phyloP scores from a whole-genome alignment of 164 flowering plant species.

The Aristolochia contorta region DNA sequence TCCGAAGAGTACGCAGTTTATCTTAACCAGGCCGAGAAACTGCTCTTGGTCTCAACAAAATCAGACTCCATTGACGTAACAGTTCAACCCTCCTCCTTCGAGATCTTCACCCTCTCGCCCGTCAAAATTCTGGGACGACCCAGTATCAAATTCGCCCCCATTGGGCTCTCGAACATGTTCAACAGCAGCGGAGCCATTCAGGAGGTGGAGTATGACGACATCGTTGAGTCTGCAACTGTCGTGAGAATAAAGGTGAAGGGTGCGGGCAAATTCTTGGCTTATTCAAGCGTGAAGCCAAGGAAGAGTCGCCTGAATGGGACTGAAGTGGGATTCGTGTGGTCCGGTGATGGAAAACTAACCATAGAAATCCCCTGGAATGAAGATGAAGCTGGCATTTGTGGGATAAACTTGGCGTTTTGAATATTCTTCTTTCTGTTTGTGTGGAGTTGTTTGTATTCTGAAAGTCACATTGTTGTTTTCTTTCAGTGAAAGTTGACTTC shows the following conservation, averaged over 20 bases:
- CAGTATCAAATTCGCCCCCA: slow-evolving; percentile 4
- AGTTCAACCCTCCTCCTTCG: slow-evolving; percentile 59
- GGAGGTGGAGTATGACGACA: slow-evolving; percentile 2
- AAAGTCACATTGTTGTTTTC: no score
- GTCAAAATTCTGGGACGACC: slow-evolving; percentile 2
- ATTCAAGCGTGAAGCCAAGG: slow-evolving; percentile 6
- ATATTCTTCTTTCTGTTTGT: no score
- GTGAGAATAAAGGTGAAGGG: slow-evolving; percentile 13
- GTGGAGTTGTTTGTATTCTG: no score
- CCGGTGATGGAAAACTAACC: slow-evolving; percentile 1
- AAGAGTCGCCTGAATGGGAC: slow-evolving; percentile 4
- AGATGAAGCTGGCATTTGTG: neutral
- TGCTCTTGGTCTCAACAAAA: slow-evolving; percentile 20
- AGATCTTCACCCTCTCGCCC: slow-evolving; percentile 8
- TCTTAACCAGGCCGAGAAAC: slow-evolving; percentile 40
- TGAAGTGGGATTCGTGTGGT: slow-evolving; percentile 3
- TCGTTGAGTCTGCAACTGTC: neutral
- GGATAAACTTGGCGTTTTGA: neutral
- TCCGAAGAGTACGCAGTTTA: slow-evolving; percentile 53
- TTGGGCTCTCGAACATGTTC: slow-evolving; percentile 15
- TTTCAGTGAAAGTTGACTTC: no score
- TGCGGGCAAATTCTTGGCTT: slow-evolving; percentile 11
- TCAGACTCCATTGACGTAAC: slow-evolving; percentile 32
- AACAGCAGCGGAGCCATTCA: slow-evolving; percentile 10
- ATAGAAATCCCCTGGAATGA: slow-evolving; percentile 13